These are phyloP conservation scores for Trematosphaeria pertusa DNA, from an alignment of 2,329 filamentous ascomycete genomes.

Conservation along the genomic window DNA sequence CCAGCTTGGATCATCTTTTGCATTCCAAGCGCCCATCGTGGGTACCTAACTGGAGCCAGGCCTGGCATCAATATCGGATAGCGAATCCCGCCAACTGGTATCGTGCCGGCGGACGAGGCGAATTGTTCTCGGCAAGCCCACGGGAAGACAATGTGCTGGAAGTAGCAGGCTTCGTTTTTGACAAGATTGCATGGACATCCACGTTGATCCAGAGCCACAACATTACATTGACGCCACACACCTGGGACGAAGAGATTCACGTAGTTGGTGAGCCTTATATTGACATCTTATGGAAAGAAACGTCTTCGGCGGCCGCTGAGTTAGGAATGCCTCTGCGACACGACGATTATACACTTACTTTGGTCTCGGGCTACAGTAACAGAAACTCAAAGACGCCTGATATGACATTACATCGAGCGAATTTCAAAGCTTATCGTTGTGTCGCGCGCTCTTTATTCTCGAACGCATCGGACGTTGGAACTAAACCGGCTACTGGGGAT, in stretches of 20 bases:
- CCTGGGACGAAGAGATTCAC: neutral
- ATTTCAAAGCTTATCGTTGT: neutral
- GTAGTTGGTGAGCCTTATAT: neutral
- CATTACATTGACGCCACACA: neutral
- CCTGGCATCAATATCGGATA: neutral
- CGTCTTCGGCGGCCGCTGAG: neutral
- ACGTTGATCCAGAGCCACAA: neutral
- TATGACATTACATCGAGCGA: neutral
- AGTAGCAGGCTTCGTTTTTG: neutral
- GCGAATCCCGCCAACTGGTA: neutral
- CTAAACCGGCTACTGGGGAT: neutral
- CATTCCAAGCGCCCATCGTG: neutral
- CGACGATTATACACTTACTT: neutral
- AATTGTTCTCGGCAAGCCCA: neutral
- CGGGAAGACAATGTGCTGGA: neutral
- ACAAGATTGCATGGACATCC: constrained; percentile 1
- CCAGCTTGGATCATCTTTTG: neutral
- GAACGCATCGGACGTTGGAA: neutral
- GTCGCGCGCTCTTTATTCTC: neutral
- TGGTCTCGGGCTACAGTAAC: neutral
- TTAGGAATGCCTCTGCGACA: neutral
- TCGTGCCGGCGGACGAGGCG: neutral
- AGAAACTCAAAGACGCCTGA: neutral
- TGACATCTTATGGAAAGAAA: neutral
- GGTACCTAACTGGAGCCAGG: neutral